Evolutionary conservation across 2,329 filamentous ascomycete species (phyloP).

Genomic region (Exophiala sp.): DNA sequence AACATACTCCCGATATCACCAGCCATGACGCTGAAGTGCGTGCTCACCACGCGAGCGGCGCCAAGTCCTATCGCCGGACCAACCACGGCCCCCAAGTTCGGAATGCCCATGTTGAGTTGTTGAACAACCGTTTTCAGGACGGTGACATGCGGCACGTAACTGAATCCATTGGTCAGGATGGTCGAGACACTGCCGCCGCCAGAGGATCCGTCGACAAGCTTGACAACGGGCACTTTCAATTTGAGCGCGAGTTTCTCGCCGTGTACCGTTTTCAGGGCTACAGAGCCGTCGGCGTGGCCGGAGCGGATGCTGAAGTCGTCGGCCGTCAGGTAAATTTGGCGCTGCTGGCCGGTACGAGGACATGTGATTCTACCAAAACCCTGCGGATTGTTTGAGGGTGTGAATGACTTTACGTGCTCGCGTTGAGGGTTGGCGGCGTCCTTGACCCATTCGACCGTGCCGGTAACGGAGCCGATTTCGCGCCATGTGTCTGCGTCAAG

Average conservation of each 20-base stretch:
- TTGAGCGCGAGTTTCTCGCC: constrained; percentile 60
- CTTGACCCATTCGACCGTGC: constrained; percentile 55
- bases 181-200: constrained; percentile 49
- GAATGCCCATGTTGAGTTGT: constrained; percentile 58
- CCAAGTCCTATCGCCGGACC: constrained; percentile 61
- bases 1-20: constrained; percentile 60
- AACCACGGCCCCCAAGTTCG: constrained; percentile 61
- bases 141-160: constrained; percentile 58
- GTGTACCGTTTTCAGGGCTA: constrained; percentile 56
- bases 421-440: constrained; percentile 35
- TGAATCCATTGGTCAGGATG: constrained; percentile 46
- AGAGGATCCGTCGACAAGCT: constrained; percentile 61
- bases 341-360: constrained; percentile 35
- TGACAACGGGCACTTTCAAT: constrained; percentile 62
- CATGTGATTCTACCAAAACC: constrained; percentile 50
- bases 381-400: constrained; percentile 62
- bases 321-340: constrained; percentile 58
- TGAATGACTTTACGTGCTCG: constrained; percentile 51
- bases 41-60: constrained; percentile 58
- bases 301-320: constrained; percentile 63
- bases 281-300: constrained; percentile 61
- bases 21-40: constrained; percentile 65
- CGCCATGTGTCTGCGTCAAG: constrained; percentile 55
- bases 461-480: constrained; percentile 60
- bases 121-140: constrained; percentile 40